phyloP scores from a whole-genome alignment of 1,284 basidiomycete genomes.

The Dichomitus squalens region DNA sequence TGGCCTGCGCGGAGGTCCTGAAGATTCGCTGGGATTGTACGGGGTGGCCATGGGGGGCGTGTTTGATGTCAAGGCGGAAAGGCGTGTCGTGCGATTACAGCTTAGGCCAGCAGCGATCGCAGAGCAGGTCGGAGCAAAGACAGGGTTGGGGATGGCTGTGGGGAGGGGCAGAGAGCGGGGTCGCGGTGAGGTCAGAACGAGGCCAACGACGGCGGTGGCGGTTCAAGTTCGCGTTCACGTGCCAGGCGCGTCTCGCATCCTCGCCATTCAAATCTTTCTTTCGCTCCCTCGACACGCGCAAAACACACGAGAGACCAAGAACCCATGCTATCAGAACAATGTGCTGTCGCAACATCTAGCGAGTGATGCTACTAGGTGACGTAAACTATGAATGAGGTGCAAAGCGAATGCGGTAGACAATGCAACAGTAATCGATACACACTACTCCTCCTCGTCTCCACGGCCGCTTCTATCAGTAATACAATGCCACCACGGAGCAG shows the following conservation, averaged over 20 bases:
- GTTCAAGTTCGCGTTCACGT: slow-evolving; percentile 22
- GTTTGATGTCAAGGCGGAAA: background rate
- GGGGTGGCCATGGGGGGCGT: slow-evolving; percentile 18
- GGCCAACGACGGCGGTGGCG: background rate
- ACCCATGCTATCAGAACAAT: slow-evolving; percentile 22
- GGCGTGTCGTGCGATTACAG: background rate
- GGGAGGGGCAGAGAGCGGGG: background rate
- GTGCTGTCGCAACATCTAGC: slow-evolving; percentile 29
- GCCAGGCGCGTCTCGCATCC: slow-evolving; percentile 8
- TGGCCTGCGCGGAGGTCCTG: slow-evolving; percentile 52
- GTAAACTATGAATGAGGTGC: slow-evolving; percentile 27
- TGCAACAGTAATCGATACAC: slow-evolving; percentile 27
- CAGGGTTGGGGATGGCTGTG: background rate
- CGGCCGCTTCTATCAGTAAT: slow-evolving; percentile 7
- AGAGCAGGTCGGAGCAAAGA: background rate
- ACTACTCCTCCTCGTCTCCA: slow-evolving; percentile 5
- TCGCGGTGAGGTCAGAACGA: background rate
- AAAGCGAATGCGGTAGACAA: slow-evolving; percentile 28
- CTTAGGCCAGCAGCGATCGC: background rate
- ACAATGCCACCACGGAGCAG: background rate
- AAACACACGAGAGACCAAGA: background rate
- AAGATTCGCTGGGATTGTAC: slow-evolving; percentile 23
- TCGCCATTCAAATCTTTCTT: no score
- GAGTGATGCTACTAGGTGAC: slow-evolving; percentile 31
- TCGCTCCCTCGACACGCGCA: background rate